Base-by-base conservation (phyloP, 768 basidiomycete genomes). In the Mrakia blollopis region DNA sequence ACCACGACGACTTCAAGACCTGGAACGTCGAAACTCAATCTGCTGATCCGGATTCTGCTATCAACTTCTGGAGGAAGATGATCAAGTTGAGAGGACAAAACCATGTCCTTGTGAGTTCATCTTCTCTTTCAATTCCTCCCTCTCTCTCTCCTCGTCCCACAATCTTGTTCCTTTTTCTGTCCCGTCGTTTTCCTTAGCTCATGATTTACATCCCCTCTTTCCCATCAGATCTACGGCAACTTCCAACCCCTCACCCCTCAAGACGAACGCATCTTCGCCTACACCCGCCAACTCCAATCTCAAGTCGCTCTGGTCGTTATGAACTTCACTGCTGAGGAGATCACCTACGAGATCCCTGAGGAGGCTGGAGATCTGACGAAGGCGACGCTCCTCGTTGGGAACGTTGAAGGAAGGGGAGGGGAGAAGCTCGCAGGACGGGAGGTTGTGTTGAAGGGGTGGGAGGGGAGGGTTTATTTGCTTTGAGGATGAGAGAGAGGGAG, bases 31-130 rank as follows among this genome's bases (percentile, higher is more conserved):
- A 81, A 79, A 80, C 77, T 72, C 63, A 79, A 78, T 57, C 85
- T 23, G 78, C 80, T 0, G 87, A 91, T 75, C 79, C 83, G 0
- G 79, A 84, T n/a, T 90, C 89, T 80, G 89, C 90, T 3, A 85
- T 85, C 63, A 80, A 85, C 2, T 92, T 91, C 81, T 92, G 88
- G 86, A 89, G 88, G 81, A 82, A 83, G 28, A 87, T 89, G 13
- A 80, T 91, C 44, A 79, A 74, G 23, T 74, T 89, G 3, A 85
- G 91, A 32, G 90, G 90, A 79, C 81, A 85, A 28, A 81, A 89
- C 77, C 85, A 86, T 25, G 86, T 88, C 32, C 80, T 90, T 79
- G 89, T 91, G 74, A 79, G 86, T 39, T 3, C 63, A n/a, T 16
- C 30, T 61, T 14, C 25, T 61, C 60, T 82, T 18, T n/a, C 52